Conservation (phyloP, 495 filamentous ascomycete genomes). For the Penicillium desertorum region DNA sequence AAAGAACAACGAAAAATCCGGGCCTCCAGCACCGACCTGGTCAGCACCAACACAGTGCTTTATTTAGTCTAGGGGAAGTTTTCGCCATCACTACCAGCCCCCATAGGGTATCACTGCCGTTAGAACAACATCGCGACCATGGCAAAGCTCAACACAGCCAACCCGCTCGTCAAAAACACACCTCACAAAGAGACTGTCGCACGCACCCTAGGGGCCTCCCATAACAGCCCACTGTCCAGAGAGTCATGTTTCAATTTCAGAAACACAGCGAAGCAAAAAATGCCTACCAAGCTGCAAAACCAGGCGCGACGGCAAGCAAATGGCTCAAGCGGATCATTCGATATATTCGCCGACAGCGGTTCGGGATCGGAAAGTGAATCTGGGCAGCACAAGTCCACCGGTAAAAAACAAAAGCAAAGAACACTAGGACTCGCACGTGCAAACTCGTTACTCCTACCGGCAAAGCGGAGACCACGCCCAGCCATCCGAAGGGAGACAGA, state of each 20-base stretch:
- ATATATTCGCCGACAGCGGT: constrained; percentile 39
- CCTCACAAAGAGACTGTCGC: neutral
- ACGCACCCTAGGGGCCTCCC: neutral
- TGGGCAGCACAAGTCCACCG: constrained; percentile 8
- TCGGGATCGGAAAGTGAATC: constrained; percentile 21
- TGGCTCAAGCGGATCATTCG: constrained; percentile 24
- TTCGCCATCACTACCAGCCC: neutral
- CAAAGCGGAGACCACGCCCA: constrained; percentile 25
- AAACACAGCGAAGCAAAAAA: constrained; percentile 3
- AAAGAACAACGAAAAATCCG: neutral
- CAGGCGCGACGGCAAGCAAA: constrained; percentile 18
- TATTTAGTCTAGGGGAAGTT: neutral
- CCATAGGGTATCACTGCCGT: neutral
- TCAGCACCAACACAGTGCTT: neutral
- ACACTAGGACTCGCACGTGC: constrained; percentile 34
- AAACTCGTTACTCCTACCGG: constrained; percentile 39
- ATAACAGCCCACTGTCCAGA: neutral
- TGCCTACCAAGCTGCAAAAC: neutral
- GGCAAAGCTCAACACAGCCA: constrained; percentile 11
- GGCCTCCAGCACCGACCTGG: neutral
- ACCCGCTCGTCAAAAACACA: constrained; percentile 5
- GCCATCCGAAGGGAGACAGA: constrained; percentile 32
- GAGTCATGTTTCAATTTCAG: neutral
- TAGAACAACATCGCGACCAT: constrained; percentile 1
- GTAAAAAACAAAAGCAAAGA: constrained; percentile 27